A percentile compares a stretch with the other conserved stretches of the same genome.
These are phyloP conservation scores for Ceratobasidium papillatum DNA, from an alignment of 1,284 basidiomycete species.

Conservation along the genomic window DNA sequence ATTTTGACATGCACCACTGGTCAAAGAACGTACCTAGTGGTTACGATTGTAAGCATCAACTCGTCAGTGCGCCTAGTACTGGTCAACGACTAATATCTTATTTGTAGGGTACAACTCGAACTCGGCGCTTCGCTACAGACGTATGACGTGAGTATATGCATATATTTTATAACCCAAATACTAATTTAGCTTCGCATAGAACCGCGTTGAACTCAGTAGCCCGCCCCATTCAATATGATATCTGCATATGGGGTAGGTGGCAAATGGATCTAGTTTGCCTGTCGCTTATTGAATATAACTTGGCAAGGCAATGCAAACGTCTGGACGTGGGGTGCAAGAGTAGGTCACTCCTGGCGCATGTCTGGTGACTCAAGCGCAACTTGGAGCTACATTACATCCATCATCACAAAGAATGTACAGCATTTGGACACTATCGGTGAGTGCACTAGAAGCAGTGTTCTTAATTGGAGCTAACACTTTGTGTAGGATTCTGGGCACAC, in stretches of 20 bases:
- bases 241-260: slow-evolving; percentile 63
- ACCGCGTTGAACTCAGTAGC: slow-evolving; percentile 42
- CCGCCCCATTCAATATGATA: slow-evolving; percentile 58
- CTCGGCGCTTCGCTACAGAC: slow-evolving; percentile 66
- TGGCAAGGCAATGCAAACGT: slow-evolving; percentile 53
- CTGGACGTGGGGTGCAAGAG: slow-evolving; percentile 65
- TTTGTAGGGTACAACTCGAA: slow-evolving; percentile 61
- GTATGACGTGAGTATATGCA: slow-evolving; percentile 58
- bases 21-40: slow-evolving; percentile 10
- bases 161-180: background rate
- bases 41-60: slow-evolving; percentile 50
- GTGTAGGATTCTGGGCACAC: slow-evolving; percentile 60
- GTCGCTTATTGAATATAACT: background rate
- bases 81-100: background rate
- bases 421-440: slow-evolving; percentile 52
- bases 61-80: background rate
- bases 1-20: background rate
- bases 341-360: slow-evolving; percentile 67
- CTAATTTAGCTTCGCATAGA: slow-evolving; percentile 12
- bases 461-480: background rate
- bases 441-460: background rate
- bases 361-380: slow-evolving; percentile 60
- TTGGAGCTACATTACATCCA: slow-evolving; percentile 61
- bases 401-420: slow-evolving; percentile 57
- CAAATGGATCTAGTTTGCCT: background rate